phyloP scores from a whole-genome alignment of 495 filamentous ascomycete genomes.

The Lepraria neglecta region DNA sequence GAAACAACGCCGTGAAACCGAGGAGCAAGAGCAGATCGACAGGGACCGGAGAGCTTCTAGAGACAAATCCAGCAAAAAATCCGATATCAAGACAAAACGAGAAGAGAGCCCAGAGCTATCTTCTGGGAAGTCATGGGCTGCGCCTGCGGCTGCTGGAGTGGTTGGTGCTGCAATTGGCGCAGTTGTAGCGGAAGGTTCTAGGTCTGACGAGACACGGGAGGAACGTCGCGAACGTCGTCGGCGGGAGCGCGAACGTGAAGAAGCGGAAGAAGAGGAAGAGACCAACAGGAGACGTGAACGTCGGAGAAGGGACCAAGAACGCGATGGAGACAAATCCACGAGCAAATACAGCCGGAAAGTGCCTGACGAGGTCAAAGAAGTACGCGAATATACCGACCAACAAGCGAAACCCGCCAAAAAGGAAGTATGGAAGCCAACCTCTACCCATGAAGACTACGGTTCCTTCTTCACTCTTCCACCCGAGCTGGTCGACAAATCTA shows the following conservation, averaged over 20 bases:
- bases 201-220: slow-evolving; percentile 34
- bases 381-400: slow-evolving; percentile 29
- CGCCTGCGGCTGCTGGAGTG: slow-evolving; percentile 42
- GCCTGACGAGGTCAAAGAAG: slow-evolving; percentile 22
- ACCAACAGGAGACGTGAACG: slow-evolving; percentile 29
- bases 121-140: slow-evolving; percentile 32
- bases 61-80: slow-evolving; percentile 3
- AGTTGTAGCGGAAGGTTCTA: slow-evolving; percentile 35
- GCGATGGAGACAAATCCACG: slow-evolving; percentile 14
- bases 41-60: slow-evolving; percentile 11
- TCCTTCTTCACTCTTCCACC: slow-evolving; percentile 27
- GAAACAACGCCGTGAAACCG: slow-evolving; percentile 20
- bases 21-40: slow-evolving; percentile 18
- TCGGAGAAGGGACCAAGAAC: slow-evolving; percentile 23
- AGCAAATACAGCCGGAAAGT: slow-evolving; percentile 19
- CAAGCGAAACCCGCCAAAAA: slow-evolving; percentile 28
- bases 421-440: slow-evolving; percentile 27
- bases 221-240: slow-evolving; percentile 25
- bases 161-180: slow-evolving; percentile 43
- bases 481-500: slow-evolving; percentile 25
- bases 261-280: slow-evolving; percentile 24
- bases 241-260: slow-evolving; percentile 28
- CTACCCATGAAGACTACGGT: slow-evolving; percentile 28
- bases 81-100: slow-evolving; percentile 7
- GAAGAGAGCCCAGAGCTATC: slow-evolving; percentile 4